Conservation (phyloP, 2,329 filamentous ascomycete species). For the Cercospora citrullina region DNA sequence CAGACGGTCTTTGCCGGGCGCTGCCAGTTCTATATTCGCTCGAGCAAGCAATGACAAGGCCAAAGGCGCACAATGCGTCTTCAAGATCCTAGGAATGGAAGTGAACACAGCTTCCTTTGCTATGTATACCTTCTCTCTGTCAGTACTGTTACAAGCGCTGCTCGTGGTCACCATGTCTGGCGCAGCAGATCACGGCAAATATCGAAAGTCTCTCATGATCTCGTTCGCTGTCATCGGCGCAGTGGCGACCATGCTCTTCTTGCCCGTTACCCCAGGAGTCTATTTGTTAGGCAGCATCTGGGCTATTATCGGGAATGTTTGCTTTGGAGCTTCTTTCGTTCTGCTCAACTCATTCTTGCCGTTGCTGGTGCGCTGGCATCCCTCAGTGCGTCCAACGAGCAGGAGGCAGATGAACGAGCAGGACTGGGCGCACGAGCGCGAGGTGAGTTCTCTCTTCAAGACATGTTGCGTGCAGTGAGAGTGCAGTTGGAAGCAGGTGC, state of each 20-base stretch:
- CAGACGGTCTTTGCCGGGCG: neutral
- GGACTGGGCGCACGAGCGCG: constrained; percentile 16
- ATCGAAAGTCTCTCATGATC: constrained; percentile 84
- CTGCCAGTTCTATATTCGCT: neutral
- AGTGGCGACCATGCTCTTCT: constrained; percentile 81
- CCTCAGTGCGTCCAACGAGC: constrained; percentile 13
- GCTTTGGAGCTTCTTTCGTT: constrained; percentile 93
- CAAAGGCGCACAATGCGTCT: constrained; percentile 70
- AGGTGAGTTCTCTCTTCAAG: constrained; percentile 18
- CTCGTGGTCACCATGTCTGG: constrained; percentile 95
- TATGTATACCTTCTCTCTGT: constrained; percentile 97
- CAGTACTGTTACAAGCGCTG: constrained; percentile 83
- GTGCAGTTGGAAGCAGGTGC: neutral
- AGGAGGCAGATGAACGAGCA: neutral
- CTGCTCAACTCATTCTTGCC: constrained; percentile 94
- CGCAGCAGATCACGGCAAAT: constrained; percentile 85
- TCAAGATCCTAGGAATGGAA: constrained; percentile 76
- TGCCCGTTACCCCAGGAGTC: constrained; percentile 70
- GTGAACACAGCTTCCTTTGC: constrained; percentile 96
- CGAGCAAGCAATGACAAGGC: constrained; percentile 11
- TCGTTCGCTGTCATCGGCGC: constrained; percentile 82
- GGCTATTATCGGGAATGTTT: constrained; percentile 88
- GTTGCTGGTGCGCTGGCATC: constrained; percentile 81
- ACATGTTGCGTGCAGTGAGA: neutral
- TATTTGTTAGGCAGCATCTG: constrained; percentile 81